Base-by-base conservation (phyloP, 2,329 filamentous ascomycete species). In the Coniochaeta sp. region DNA sequence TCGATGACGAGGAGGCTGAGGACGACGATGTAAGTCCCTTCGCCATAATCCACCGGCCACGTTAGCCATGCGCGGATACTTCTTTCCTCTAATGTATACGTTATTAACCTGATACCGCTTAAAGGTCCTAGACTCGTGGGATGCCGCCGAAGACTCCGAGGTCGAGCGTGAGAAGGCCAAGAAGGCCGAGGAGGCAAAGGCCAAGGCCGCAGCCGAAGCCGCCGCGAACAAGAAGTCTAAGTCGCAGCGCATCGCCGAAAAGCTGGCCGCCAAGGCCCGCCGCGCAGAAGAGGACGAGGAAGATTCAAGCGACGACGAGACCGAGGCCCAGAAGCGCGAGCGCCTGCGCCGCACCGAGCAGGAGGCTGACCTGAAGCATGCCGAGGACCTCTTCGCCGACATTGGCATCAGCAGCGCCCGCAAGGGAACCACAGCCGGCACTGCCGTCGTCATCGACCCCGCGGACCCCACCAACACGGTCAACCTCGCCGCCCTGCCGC, bases 111-210 rank as follows among this genome's bases (percentile, higher is more conserved):
- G 44, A 67, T 57, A 57, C 19, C 19, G 26, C 17, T 50, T 17
- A 61, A 65, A 96, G 89, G 91, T 98, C 61, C 85, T 97, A 71
- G 95, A 99, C 62, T 93, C 91, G 36, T 99, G 95, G 95, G 93
- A 98, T 70, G 93, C 91, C 61, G 93, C 90, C 67, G 95, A 98
- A 71, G 95, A 99, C 78, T 96, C 92, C 63, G 95, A 99, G 70
- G 93, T 88, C 68, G 95, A 99, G 80, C 90, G 92, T 69, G 93
- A 97, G 77, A 99, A 98, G 81, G 90, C 85, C 31, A 90, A 89
- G 76, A 95, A 93, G 79, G 91, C 88, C 58, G 88, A 83, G 6
- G 93, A 91, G 71, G 89, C 86, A 59, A 96, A 96, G 76, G 91
- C 89, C 61, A 96, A 96, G 77, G 92, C 91, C 31, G 91, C 93